A percentile compares a stretch with the other conserved stretches of the same genome.
Evolutionary conservation across 169 alveolate genomes (phyloP).

Genomic region (Plasmodium coatneyi): DNA sequence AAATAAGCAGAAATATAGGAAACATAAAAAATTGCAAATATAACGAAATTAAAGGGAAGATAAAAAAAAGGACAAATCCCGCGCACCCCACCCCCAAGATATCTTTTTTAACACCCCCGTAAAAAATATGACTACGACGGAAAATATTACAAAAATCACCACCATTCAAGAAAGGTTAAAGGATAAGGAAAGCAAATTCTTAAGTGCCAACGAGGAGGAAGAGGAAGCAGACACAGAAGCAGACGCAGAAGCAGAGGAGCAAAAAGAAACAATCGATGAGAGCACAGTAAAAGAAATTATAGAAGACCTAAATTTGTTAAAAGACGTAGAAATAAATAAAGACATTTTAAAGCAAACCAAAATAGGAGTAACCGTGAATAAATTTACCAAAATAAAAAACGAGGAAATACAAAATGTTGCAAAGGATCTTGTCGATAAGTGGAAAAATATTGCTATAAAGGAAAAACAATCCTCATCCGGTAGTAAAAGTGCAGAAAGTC

Average conservation of each 20-base stretch:
- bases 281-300: constrained; percentile 45
- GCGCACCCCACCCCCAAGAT: neutral
- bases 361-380: constrained; percentile 86
- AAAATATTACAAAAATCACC: constrained; percentile 30
- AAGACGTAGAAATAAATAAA: constrained; percentile 79
- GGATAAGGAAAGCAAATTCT: constrained; percentile 33
- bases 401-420: constrained; percentile 58
- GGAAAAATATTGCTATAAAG: constrained; percentile 78
- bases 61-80: neutral
- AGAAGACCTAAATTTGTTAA: constrained; percentile 74
- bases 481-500: constrained; percentile 9
- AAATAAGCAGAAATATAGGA: neutral
- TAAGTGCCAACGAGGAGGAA: neutral
- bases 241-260: constrained; percentile 9
- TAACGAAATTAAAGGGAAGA: neutral
- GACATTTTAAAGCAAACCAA: constrained; percentile 83
- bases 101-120: neutral
- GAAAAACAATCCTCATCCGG: constrained; percentile 58
- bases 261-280: constrained; percentile 10
- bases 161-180: constrained; percentile 48
- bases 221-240: neutral
- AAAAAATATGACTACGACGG: constrained; percentile 33
- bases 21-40: neutral
- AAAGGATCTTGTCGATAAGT: constrained; percentile 51
- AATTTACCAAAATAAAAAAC: constrained; percentile 76